These are phyloP conservation scores for Diospyros lotus DNA, from an alignment of 148 eudicot genomes.

Conservation along the genomic window DNA sequence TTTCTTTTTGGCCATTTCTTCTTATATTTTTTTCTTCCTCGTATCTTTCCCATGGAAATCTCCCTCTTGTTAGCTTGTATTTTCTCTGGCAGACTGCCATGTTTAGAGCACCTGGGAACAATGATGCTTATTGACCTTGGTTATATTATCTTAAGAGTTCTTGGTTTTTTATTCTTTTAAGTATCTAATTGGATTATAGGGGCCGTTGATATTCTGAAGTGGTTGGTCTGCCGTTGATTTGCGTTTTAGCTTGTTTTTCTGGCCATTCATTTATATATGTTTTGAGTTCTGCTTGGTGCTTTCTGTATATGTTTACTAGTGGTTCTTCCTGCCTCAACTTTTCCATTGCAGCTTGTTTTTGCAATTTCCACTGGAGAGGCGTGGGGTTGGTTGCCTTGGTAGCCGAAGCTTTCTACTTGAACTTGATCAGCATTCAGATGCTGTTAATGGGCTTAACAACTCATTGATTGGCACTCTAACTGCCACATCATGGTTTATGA, in stretches of 20 bases:
- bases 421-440: constrained; percentile 66
- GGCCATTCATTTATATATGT: neutral
- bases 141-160: neutral
- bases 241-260: constrained; percentile 6
- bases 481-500: neutral
- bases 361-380: constrained; percentile 88
- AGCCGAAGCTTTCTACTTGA: constrained; percentile 89
- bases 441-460: constrained; percentile 62
- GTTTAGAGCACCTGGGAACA: neutral
- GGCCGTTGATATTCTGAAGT: neutral
- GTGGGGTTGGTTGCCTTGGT: constrained; percentile 99
- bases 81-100: neutral
- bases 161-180: neutral
- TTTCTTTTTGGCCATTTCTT: neutral
- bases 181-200: neutral
- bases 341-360: constrained; percentile 66
- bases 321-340: neutral
- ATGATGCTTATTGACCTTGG: neutral
- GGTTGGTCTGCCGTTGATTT: neutral
- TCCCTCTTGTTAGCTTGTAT: neutral
- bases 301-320: neutral
- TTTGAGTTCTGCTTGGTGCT: constrained; percentile 1
- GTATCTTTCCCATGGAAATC: neutral
- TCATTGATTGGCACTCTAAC: constrained; percentile 67
- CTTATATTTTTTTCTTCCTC: neutral